Base-by-base conservation (phyloP, 371 early-diverging fungal genomes). In the Choanephora cucurbitarum region DNA sequence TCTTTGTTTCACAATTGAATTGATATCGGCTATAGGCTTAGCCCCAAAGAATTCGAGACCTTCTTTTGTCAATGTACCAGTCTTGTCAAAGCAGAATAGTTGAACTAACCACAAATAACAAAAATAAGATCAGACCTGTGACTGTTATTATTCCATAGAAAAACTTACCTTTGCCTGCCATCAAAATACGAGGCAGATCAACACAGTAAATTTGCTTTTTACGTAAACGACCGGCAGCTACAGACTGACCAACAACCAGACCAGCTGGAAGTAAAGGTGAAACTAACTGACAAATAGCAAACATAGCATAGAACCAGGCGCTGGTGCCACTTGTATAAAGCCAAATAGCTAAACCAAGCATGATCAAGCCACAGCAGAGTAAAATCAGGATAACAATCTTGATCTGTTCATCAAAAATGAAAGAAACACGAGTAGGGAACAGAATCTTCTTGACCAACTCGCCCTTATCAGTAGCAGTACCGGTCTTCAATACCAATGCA, bases 1-100 rank as follows among this genome's bases (percentile, higher is more conserved):
- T 18, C 62, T 49, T 18, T 63, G 53, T 1, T 66, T 60, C 19
- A 60, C 67, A 44, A 65, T 42, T 77, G 77, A 51, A 34, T 73
- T 50, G 9, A 67, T 53, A 37, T 67, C 51, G 7, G 46, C 34
- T 8, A 73, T 52, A n/a, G 73, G 67, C 22, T 72, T 59, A 13
- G 64, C 81, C 49, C 82, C 83, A 60, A 70, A 80, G 55, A 81
- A 84, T 60, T 84, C 83, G 1, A 86, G 77, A 17, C 83, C 83
- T 51, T 86, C 86, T 55, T 74, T 79, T 1, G 85, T 86, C 46
- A 86, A 69, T 21, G 86, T 86, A 46, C 86, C 86, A 14, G 86
- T 86, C 52, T 78, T 78, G 41, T 78, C 79, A 77, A 95, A 98
- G 62, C 93, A 94, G 58, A 96, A 93, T 14, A 96, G 85, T 75